phyloP scores from a whole-genome alignment of 305 asterid species.

The Fraxinus floribunda region DNA sequence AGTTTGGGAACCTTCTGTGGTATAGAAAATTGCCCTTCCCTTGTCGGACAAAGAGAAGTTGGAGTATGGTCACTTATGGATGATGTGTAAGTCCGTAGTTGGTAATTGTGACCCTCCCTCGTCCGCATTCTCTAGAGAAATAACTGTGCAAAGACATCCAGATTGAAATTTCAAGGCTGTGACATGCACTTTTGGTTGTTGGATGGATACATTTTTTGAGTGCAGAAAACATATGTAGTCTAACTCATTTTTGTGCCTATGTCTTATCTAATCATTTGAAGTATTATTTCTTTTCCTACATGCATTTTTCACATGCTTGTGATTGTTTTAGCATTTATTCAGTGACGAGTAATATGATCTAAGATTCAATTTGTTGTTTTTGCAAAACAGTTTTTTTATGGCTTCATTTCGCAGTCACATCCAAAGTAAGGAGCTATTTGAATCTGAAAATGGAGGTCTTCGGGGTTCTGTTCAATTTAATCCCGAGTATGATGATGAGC shows the following conservation, averaged over 20 bases:
- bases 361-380: conserved; percentile 41
- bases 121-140: background rate
- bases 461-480: conserved; percentile 34
- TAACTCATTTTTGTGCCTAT: background rate
- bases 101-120: background rate
- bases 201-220: conserved; percentile 1
- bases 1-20: background rate
- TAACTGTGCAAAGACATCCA: background rate
- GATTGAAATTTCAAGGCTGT: conserved; percentile 1
- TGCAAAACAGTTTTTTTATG: conserved; percentile 76
- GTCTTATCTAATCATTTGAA: background rate
- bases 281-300: background rate
- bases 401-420: conserved; percentile 82
- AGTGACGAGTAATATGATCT: conserved; percentile 30
- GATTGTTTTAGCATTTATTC: conserved; percentile 16
- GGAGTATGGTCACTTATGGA: background rate
- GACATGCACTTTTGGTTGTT: conserved; percentile 4
- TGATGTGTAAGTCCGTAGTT: background rate
- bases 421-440: conserved; percentile 50
- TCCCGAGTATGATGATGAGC: conserved; percentile 40
- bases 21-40: background rate
- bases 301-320: background rate
- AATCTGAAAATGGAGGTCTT: conserved; percentile 40
- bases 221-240: background rate
- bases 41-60: background rate